These are phyloP conservation scores for Umbelopsis sp. DNA, from an alignment of 192 early-diverging fungal genomes.

Conservation along the genomic window DNA sequence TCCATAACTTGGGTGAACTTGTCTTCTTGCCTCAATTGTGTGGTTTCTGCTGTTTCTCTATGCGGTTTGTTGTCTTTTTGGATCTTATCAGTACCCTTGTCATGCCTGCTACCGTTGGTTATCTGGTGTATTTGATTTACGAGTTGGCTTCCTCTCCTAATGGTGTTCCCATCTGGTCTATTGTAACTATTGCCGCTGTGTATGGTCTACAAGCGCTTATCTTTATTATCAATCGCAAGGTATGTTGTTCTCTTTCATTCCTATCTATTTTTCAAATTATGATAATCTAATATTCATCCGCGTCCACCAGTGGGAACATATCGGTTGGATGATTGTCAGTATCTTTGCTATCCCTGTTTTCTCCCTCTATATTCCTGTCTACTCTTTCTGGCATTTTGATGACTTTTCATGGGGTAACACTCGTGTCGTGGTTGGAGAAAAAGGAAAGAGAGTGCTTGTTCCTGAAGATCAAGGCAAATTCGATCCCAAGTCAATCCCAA, in stretches of 20 bases:
- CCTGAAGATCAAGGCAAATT: constrained; percentile 75
- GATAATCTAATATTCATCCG: constrained; percentile 44
- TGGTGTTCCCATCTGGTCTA: constrained; percentile 76
- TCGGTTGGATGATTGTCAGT: constrained; percentile 97
- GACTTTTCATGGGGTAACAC: constrained; percentile 99
- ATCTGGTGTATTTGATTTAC: constrained; percentile 85
- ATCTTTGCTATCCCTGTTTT: constrained; percentile 91
- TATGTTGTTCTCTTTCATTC: not conserved
- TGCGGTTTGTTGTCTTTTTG: constrained; percentile 95
- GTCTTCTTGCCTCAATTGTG: constrained; percentile 92
- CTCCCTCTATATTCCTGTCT: constrained; percentile 79
- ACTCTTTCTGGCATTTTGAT: constrained; percentile 99
- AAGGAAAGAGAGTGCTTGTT: constrained; percentile 67
- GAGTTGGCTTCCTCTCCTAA: constrained; percentile 55
- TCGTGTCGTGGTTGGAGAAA: constrained; percentile 86
- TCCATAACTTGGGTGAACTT: constrained; percentile 97
- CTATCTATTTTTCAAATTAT: too few species aligned
- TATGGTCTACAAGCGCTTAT: constrained; percentile 91
- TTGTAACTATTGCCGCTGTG: constrained; percentile 83
- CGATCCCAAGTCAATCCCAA: constrained; percentile 74
- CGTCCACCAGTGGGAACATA: constrained; percentile 75
- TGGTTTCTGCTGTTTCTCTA: constrained; percentile 96
- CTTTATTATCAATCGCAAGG: constrained; percentile 65
- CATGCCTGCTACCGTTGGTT: constrained; percentile 89
- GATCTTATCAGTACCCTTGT: constrained; percentile 92